These are phyloP conservation scores for Escovopsis sp. DNA, from an alignment of 2,329 filamentous ascomycete genomes.

Conservation along the genomic window DNA sequence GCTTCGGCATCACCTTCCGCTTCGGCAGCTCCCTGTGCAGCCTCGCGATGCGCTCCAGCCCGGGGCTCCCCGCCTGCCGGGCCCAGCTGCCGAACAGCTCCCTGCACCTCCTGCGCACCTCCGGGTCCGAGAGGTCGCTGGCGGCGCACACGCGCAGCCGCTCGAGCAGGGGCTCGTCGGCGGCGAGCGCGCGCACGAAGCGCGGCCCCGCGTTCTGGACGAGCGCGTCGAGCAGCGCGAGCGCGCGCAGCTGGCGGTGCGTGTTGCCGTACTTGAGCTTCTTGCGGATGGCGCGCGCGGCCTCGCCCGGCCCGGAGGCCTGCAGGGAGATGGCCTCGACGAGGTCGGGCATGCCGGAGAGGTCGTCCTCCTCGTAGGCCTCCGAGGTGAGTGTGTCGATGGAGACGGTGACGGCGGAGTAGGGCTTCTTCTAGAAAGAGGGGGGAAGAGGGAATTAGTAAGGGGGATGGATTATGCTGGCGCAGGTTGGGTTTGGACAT, in stretches of 20 bases:
- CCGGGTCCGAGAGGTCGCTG: conserved; percentile 67
- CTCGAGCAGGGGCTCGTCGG: conserved; percentile 83
- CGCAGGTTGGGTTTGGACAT: background rate
- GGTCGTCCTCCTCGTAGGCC: conserved; percentile 77
- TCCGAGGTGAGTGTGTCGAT: conserved; percentile 85
- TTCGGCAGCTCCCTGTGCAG: conserved; percentile 58
- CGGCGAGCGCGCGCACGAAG: conserved; percentile 68
- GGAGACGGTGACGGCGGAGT: conserved; percentile 83
- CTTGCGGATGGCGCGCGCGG: conserved; percentile 83
- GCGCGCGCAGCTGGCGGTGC: conserved; percentile 81
- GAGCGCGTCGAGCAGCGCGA: conserved; percentile 79
- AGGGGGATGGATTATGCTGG: background rate
- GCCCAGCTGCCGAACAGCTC: conserved; percentile 82
- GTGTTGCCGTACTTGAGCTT: conserved; percentile 96
- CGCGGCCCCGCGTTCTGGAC: conserved; percentile 85
- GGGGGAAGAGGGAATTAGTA: background rate
- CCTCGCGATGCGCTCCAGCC: conserved; percentile 63
- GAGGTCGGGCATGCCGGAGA: conserved; percentile 82
- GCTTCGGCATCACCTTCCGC: conserved; percentile 56
- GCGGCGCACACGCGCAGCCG: conserved; percentile 77
- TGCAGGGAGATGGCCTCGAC: conserved; percentile 91
- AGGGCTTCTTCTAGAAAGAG: conserved; percentile 54
- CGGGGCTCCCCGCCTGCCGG: conserved; percentile 67
- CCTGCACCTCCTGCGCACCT: conserved; percentile 80
- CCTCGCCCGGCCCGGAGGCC: conserved; percentile 71